Evolutionary conservation across 805 yeast species (phyloP).

Genomic region (Suhomyces kilbournensis): DNA sequence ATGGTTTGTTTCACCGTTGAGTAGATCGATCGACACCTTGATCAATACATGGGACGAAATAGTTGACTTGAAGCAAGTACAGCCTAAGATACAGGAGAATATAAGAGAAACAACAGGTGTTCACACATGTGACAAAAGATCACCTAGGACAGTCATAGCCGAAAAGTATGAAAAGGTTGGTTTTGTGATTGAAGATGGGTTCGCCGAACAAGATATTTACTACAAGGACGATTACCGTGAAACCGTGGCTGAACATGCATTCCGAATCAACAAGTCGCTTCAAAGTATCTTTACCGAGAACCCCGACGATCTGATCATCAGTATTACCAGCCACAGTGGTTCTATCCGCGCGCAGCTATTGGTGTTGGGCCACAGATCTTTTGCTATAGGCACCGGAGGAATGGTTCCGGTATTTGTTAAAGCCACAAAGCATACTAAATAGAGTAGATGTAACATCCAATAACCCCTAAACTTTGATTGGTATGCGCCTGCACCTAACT

Average conservation of each 20-base stretch:
- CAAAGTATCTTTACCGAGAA: conserved; percentile 30
- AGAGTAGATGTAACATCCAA: neutral
- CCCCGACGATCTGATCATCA: conserved; percentile 25
- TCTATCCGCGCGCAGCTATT: conserved; percentile 46
- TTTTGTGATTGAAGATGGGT: conserved; percentile 43
- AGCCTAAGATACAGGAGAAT: conserved; percentile 44
- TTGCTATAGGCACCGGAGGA: conserved; percentile 53
- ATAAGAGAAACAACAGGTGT: conserved; percentile 49
- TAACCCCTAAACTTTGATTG: neutral
- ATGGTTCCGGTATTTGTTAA: conserved; percentile 54
- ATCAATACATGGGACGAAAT: conserved; percentile 44
- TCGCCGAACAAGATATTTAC: conserved; percentile 45
- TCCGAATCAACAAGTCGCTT: conserved; percentile 32
- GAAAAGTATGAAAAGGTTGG: conserved; percentile 36
- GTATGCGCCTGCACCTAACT: neutral
- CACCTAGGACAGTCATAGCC: conserved; percentile 34
- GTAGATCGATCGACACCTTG: conserved; percentile 50
- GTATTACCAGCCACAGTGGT: conserved; percentile 52
- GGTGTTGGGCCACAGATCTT: conserved; percentile 47
- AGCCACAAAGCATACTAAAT: conserved; percentile 20
- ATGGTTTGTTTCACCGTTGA: conserved; percentile 50
- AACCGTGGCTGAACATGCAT: conserved; percentile 39
- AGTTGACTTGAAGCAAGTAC: conserved; percentile 12
- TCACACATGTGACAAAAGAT: conserved; percentile 50
- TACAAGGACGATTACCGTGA: conserved; percentile 40